Base-by-base conservation (phyloP, 192 early-diverging fungal genomes). In the Umbelopsis vinacea region DNA sequence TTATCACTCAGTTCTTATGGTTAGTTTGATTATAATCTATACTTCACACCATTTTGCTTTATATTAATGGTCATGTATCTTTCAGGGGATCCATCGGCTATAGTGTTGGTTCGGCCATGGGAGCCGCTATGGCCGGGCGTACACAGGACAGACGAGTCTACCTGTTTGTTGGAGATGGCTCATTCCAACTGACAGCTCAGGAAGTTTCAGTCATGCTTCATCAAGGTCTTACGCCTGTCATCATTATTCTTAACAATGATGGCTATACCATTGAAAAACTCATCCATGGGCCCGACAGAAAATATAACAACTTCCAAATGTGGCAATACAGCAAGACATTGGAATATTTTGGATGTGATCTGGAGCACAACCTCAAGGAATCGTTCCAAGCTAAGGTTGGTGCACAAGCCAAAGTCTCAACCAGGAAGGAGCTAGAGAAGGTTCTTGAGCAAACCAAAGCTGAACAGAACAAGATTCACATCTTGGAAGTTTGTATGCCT, bases 181-280 rank as follows among this genome's bases (percentile, higher is more conserved):
- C 81, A 7, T 86, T 86, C 71, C 85, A 86, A 53, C 21, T 86
- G 29, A 85, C 85, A 5, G 84, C 69, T 14, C 74, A 81, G 67
- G 85, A 86, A 72, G 46, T 86, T 21, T 85, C 85, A 2, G 80
- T 78, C 15, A 81, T 86, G 74, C 71, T 86, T 4, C 85, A 82
- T 47, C 75, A 83, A 22, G 82, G 82, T 23, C 69, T 83, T 23
- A 72, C 72, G 2, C 85, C 85, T 33, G 78, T 86, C 21, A 86
- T 86, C 37, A 69, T 85, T 48, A 60, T 86, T 26, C 29, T 86
- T 47, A 86, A 86, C 63, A 86, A 86, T 29, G 84, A 86, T 33
- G 85, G 85, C 33, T 86, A 85, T 50, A 78, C 83, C 4, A 86
- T 85, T 71, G 84, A 86, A 54, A 76, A 80, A 24, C 37, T 78